Percentiles rank a stretch among this genome's conserved stretches.
Conservation (phyloP, 2,329 filamentous ascomycete genomes). For the Apiospora sp. region DNA sequence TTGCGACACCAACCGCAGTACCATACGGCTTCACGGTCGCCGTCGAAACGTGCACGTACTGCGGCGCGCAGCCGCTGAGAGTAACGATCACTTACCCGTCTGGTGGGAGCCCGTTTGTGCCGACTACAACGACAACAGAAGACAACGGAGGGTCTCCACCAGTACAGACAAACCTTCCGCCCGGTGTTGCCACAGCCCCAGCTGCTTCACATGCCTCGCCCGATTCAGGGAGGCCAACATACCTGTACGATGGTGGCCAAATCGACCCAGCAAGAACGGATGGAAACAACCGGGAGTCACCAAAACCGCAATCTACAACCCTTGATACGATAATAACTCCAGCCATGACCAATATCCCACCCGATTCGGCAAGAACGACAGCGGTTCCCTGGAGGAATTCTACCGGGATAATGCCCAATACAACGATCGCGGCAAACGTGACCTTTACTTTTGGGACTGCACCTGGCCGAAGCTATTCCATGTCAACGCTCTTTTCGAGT, state of each 20-base stretch:
- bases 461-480: background rate
- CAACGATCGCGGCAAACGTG: background rate
- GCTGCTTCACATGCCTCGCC: background rate
- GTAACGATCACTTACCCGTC: background rate
- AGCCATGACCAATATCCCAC: background rate
- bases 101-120: background rate
- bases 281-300: background rate
- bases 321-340: background rate
- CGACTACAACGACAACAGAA: background rate
- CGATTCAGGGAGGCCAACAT: background rate
- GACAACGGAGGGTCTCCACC: background rate
- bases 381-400: background rate
- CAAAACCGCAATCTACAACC: background rate
- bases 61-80: background rate
- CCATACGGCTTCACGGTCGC: conserved; percentile 34
- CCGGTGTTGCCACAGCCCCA: background rate
- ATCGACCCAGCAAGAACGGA: background rate
- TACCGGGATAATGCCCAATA: background rate
- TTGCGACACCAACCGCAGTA: conserved; percentile 29
- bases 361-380: background rate
- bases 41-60: conserved; percentile 28
- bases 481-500: background rate
- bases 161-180: background rate
- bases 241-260: background rate
- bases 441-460: background rate